Conservation (phyloP, 2,329 filamentous ascomycete genomes). For the Tothia fuscella region DNA sequence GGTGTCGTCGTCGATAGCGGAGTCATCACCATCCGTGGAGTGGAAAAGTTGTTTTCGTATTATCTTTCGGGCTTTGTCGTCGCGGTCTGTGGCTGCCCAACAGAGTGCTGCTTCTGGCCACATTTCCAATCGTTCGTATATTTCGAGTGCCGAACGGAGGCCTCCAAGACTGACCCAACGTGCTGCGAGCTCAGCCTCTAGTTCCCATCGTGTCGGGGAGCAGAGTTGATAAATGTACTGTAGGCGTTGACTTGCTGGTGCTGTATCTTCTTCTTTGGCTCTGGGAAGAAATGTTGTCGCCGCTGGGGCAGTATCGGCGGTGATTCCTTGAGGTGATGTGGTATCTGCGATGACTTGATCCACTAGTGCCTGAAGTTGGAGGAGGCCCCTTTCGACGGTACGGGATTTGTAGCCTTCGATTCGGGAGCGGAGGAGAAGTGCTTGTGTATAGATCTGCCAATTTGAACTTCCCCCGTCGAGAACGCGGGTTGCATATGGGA, state of each 20-base stretch:
- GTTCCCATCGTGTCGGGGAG: slow-evolving; percentile 80
- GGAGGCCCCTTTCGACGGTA: slow-evolving; percentile 76
- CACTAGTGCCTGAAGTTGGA: slow-evolving; percentile 89
- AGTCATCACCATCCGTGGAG: slow-evolving; percentile 36
- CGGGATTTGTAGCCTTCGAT: slow-evolving; percentile 81
- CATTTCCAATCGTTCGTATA: slow-evolving; percentile 84
- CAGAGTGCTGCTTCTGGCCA: slow-evolving; percentile 95
- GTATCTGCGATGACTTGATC: slow-evolving; percentile 93
- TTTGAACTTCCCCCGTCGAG: slow-evolving; percentile 82
- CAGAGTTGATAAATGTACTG: slow-evolving; percentile 74
- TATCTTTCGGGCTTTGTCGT: slow-evolving; percentile 69
- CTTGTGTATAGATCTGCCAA: slow-evolving; percentile 97
- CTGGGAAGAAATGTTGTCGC: slow-evolving; percentile 73
- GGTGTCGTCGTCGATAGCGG: slow-evolving; percentile 20
- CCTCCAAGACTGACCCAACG: slow-evolving; percentile 88
- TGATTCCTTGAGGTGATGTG: slow-evolving; percentile 21
- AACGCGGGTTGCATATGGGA: slow-evolving; percentile 82
- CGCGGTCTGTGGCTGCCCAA: slow-evolving; percentile 64
- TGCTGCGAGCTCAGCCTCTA: slow-evolving; percentile 84
- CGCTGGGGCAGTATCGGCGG: slow-evolving; percentile 19
- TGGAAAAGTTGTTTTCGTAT: slow-evolving; percentile 71
- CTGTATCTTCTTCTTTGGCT: slow-evolving; percentile 63
- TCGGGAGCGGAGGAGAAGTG: slow-evolving; percentile 73
- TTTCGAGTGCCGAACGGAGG: slow-evolving; percentile 79
- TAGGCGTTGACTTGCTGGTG: slow-evolving; percentile 62